Percentiles rank a stretch among this genome's conserved stretches.
Evolutionary conservation across 495 filamentous ascomycete species (phyloP).

Genomic region (Penicillium ucsense): DNA sequence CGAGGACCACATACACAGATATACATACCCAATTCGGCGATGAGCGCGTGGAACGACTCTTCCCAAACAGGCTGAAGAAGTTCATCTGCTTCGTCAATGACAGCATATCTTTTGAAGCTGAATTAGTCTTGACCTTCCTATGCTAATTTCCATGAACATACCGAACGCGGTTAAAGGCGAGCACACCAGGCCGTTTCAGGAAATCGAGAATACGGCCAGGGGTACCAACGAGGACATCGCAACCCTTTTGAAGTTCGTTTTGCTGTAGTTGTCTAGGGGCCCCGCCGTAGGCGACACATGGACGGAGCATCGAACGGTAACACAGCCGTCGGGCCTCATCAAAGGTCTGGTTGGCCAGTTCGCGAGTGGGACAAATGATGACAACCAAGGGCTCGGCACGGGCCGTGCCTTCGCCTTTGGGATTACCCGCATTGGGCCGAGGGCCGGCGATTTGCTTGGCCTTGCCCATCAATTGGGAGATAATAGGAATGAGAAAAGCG

Average conservation of each 20-base stretch:
- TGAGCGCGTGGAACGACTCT: slow-evolving; percentile 55
- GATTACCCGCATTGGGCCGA: slow-evolving; percentile 51
- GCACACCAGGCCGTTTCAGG: slow-evolving; percentile 53
- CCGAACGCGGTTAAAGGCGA: slow-evolving; percentile 68
- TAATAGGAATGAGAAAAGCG: slow-evolving; percentile 79
- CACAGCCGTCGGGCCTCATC: slow-evolving; percentile 84
- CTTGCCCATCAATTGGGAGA: slow-evolving; percentile 91
- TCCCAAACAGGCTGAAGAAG: slow-evolving; percentile 72
- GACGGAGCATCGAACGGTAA: slow-evolving; percentile 89
- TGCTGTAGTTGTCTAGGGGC: slow-evolving; percentile 55
- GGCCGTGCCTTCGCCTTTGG: slow-evolving; percentile 25
- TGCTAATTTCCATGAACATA: slow-evolving; percentile 24
- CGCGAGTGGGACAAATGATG: slow-evolving; percentile 76
- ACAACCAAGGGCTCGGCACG: slow-evolving; percentile 79
- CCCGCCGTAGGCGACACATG: slow-evolving; percentile 86
- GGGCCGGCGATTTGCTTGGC: slow-evolving; percentile 70
- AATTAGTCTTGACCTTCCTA: slow-evolving; percentile 1
- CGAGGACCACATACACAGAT: too few species aligned
- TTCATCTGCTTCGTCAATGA: slow-evolving; percentile 95
- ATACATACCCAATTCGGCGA: slow-evolving; percentile 66
- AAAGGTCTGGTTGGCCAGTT: slow-evolving; percentile 89
- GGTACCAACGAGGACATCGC: slow-evolving; percentile 81
- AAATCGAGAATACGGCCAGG: slow-evolving; percentile 82
- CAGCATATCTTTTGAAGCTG: slow-evolving; percentile 47
- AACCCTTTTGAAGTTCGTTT: slow-evolving; percentile 67